phyloP scores from a whole-genome alignment of 1,139 yeast species.

The Spathaspora jeffriesii region DNA sequence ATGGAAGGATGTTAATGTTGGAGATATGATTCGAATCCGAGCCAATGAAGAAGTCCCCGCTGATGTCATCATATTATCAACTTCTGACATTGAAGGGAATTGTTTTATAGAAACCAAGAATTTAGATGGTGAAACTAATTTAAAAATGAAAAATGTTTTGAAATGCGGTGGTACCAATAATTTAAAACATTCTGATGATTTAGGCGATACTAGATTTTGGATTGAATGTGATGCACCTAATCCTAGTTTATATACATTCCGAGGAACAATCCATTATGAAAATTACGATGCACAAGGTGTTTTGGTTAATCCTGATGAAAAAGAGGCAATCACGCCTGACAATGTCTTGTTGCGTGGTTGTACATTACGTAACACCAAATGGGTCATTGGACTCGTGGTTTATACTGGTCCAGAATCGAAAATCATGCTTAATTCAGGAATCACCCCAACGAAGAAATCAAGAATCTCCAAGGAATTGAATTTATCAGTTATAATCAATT shows the following conservation, averaged over 20 bases:
- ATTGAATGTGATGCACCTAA: conserved; percentile 59
- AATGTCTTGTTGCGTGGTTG: conserved; percentile 55
- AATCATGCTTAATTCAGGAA: conserved; percentile 58
- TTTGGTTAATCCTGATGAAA: too few relatives aligned
- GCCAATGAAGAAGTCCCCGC: conserved; percentile 63
- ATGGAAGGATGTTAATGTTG: conserved; percentile 61
- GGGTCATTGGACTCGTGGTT: conserved; percentile 53
- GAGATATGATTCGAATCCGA: conserved; percentile 52
- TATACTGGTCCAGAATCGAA: conserved; percentile 59
- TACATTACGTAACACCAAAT: conserved; percentile 52
- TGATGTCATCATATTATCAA: conserved; percentile 49
- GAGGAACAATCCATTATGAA: conserved; percentile 49
- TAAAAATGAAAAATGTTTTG: conserved; percentile 53
- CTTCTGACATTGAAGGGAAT: conserved; percentile 54
- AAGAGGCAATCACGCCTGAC: conserved; percentile 49
- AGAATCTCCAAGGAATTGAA: conserved; percentile 53
- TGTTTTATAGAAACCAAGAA: conserved; percentile 62
- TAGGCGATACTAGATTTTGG: conserved; percentile 38
- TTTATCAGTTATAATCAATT: conserved; percentile 49
- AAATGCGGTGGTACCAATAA: conserved; percentile 36
- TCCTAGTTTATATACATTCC: conserved; percentile 52
- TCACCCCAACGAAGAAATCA: conserved; percentile 59
- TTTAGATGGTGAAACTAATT: conserved; percentile 62
- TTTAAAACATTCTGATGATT: conserved; percentile 45
- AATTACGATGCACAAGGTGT: conserved; percentile 15